Evolutionary conservation across 1,284 basidiomycete species (phyloP).

Genomic region (Cutaneotrichosporon spelunceum): DNA sequence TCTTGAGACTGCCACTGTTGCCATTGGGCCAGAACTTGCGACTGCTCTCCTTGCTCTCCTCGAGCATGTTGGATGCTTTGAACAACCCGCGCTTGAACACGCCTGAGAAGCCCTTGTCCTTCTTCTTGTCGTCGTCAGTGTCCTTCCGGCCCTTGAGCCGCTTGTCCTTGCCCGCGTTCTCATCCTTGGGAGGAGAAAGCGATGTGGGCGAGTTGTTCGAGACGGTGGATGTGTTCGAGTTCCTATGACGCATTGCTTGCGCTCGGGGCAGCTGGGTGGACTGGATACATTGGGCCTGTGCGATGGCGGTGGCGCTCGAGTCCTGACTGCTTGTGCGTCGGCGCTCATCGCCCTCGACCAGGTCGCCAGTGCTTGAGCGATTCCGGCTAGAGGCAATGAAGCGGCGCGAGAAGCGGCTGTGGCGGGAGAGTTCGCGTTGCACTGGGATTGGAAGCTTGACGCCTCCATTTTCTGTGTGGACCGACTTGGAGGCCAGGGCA

Average conservation of each 20-base stretch:
- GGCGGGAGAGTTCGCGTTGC: slow-evolving; percentile 18
- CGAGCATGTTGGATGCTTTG: slow-evolving; percentile 31
- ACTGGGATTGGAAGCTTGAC: slow-evolving; percentile 37
- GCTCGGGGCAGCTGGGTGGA: not conserved
- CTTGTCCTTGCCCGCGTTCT: slow-evolving; percentile 13
- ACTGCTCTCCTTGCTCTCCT: slow-evolving; percentile 37
- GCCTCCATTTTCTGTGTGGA: slow-evolving; percentile 47
- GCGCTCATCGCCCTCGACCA: slow-evolving; percentile 9
- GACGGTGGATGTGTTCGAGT: not conserved
- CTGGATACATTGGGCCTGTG: not conserved
- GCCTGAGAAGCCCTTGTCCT: slow-evolving; percentile 26
- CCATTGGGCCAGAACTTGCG: slow-evolving; percentile 17
- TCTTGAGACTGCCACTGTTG: not conserved
- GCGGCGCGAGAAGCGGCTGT: slow-evolving; percentile 20
- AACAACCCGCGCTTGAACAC: slow-evolving; percentile 45
- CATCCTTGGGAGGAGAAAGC: slow-evolving; percentile 19
- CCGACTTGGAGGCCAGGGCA: slow-evolving; percentile 37
- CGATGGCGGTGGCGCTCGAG: slow-evolving; percentile 15
- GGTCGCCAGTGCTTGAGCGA: slow-evolving; percentile 15
- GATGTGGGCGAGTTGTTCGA: slow-evolving; percentile 3
- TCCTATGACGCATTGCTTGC: not conserved
- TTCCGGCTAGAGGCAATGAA: slow-evolving; percentile 18
- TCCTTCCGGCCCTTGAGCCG: slow-evolving; percentile 21
- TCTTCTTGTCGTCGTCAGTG: slow-evolving; percentile 33
- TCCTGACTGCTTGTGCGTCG: slow-evolving; percentile 20